Base-by-base conservation (phyloP, 441 rosid genomes). In the Gossypium schwendimanii region DNA sequence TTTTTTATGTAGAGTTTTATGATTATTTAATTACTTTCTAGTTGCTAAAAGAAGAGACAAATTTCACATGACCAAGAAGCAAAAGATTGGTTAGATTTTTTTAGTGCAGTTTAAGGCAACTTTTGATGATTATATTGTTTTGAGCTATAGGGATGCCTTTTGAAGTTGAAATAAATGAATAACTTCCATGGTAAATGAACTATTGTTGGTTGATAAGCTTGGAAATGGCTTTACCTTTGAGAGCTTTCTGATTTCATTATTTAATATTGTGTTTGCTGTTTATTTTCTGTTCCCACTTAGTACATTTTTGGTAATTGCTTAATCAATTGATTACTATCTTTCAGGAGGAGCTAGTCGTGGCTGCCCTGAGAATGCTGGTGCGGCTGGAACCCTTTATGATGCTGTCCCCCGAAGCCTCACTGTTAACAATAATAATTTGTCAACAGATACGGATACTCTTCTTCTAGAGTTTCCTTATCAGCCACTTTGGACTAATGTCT, bases 311-410 rank as follows among this genome's bases (percentile, higher is more conserved):
- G 31, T 21, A 14, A 39, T 14, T 69, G 17, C 11, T 18, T 31
- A 54, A 72, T 49, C 39, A 23, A 7, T 33, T 54, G 45, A 69
- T 41, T 39, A 33, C 39, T 72, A 64, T 68, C 12, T 63, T 76
- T 72, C 84, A 96, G 99, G 98, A 23, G 99, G 98, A 75, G 77
- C 72, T 62, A 96, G 99, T 82, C 72, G 69, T 60, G 94, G 97
- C 63, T 96, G 98, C 83, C 85, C 87, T 70, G 82, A 87, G 69
- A 96, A 94, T 85, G 88, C 98, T 45, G 99, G 99, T 75, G 98
- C 84, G 76, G 97, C 98, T 70, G 99, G 99, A 76, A 94, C 99
- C 24, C 80, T 89, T 70, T 96, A 92, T 77, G 99, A 96, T 87
- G 97, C 98, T 78, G 96, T 94, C 68, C 97, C 98, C 15, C 88